These are phyloP conservation scores for Papiliotrema fonsecae DNA, from an alignment of 1,284 basidiomycete genomes.

Conservation along the genomic window DNA sequence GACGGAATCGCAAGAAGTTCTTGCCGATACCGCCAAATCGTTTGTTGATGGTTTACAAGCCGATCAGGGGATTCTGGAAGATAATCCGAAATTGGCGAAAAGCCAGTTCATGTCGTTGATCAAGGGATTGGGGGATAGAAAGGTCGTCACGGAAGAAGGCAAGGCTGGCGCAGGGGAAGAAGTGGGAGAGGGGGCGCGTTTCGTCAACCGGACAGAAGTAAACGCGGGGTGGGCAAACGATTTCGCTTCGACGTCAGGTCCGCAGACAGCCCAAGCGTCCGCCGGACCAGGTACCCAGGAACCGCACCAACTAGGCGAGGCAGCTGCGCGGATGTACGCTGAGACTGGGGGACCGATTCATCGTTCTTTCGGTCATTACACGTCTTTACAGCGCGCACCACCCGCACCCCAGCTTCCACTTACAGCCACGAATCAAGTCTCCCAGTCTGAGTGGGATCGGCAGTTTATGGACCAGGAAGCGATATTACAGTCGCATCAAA, in stretches of 20 bases:
- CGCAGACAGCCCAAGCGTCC: too few species aligned
- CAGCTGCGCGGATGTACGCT: too few species aligned
- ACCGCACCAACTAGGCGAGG: too few species aligned
- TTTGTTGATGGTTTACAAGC: slow-evolving; percentile 64
- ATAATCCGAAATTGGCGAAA: slow-evolving; percentile 81
- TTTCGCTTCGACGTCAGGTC: slow-evolving; percentile 5
- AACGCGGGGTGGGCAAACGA: slow-evolving; percentile 15
- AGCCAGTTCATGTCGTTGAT: slow-evolving; percentile 85
- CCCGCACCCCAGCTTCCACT: background rate
- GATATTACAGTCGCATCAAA: slow-evolving; percentile 16
- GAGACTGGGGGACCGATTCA: too few species aligned
- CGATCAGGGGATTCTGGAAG: slow-evolving; percentile 37
- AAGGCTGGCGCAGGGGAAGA: slow-evolving; percentile 27
- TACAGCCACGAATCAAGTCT: background rate
- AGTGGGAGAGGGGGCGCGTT: slow-evolving; percentile 41
- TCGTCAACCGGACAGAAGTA: slow-evolving; percentile 30
- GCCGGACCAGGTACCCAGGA: too few species aligned
- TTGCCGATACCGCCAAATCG: slow-evolving; percentile 67
- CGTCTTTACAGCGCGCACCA: background rate
- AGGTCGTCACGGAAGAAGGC: slow-evolving; percentile 70
- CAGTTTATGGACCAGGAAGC: slow-evolving; percentile 31
- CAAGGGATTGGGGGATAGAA: slow-evolving; percentile 74
- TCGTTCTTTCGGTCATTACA: slow-evolving; percentile 5
- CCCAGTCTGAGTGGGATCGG: slow-evolving; percentile 35
- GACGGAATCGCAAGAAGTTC: slow-evolving; percentile 56